phyloP scores from a whole-genome alignment of 2,329 filamentous ascomycete species.

The Akanthomyces lecanii region DNA sequence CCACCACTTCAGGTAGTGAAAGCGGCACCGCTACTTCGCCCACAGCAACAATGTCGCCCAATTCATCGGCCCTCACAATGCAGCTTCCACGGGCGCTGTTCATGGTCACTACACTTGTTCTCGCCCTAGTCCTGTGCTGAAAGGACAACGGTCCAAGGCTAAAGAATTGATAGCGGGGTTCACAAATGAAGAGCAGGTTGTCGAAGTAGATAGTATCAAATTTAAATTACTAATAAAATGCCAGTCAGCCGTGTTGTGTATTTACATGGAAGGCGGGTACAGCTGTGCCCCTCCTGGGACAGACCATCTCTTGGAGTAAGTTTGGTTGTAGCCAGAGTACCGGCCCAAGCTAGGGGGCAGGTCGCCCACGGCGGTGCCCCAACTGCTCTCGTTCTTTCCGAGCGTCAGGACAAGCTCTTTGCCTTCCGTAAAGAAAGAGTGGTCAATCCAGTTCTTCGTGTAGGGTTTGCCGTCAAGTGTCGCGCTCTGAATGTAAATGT shows the following conservation, averaged over 20 bases:
- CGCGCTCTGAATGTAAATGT: constrained; percentile 62
- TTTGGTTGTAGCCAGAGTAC: constrained; percentile 32
- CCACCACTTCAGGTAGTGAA: not conserved
- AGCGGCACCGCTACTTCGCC: not conserved
- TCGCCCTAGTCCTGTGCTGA: not conserved
- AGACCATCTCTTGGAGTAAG: constrained; percentile 15
- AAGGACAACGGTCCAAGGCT: not conserved
- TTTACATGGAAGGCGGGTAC: not conserved
- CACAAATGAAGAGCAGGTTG: not conserved
- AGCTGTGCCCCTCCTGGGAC: not conserved
- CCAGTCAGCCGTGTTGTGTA: not conserved
- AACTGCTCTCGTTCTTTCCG: constrained; percentile 56
- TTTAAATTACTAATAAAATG: not conserved
- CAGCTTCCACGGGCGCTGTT: not conserved
- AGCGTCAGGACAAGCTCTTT: constrained; percentile 60
- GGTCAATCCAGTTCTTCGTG: constrained; percentile 62
- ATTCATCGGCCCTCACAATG: not conserved
- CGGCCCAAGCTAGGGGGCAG: constrained; percentile 55
- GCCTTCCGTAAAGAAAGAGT: constrained; percentile 64
- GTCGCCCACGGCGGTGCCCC: constrained; percentile 58
- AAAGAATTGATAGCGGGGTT: not conserved
- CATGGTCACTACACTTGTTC: not conserved
- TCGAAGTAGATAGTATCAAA: not conserved
- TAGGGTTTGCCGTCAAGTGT: constrained; percentile 58
- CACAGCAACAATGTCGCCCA: not conserved